These are phyloP conservation scores for Camellia sinensis DNA, from an alignment of 148 eudicot genomes.

Conservation along the genomic window DNA sequence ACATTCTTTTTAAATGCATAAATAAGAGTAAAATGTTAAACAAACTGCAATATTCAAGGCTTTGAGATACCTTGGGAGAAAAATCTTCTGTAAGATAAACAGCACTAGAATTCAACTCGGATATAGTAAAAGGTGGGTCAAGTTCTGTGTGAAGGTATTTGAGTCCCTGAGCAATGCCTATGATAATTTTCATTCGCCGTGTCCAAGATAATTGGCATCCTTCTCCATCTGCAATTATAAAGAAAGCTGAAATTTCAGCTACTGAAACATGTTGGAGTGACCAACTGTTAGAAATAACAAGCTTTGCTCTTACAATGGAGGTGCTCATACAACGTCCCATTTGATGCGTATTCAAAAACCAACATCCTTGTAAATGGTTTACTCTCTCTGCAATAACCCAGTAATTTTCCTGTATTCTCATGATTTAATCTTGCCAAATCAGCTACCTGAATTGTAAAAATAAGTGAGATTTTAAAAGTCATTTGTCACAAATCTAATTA, in stretches of 20 bases:
- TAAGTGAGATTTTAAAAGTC: neutral
- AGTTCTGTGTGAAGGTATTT: slow-evolving; percentile 88
- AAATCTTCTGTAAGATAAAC: slow-evolving; percentile 91
- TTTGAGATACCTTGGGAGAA: slow-evolving; percentile 73
- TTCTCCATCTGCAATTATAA: slow-evolving; percentile 60
- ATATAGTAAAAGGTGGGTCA: slow-evolving; percentile 83
- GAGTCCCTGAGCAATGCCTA: slow-evolving; percentile 82
- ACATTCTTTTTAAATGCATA: neutral
- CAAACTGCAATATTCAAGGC: neutral
- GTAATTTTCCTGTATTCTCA: slow-evolving; percentile 72
- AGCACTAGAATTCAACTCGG: slow-evolving; percentile 75
- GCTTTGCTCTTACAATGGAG: slow-evolving; percentile 74
- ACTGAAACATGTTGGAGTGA: slow-evolving; percentile 11
- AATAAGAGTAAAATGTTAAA: neutral
- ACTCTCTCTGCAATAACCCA: slow-evolving; percentile 84
- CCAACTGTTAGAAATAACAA: neutral
- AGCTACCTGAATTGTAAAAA: slow-evolving; percentile 58
- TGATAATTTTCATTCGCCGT: slow-evolving; percentile 79
- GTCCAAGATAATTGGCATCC: slow-evolving; percentile 92
- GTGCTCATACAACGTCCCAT: slow-evolving; percentile 89
- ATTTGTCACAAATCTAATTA: neutral
- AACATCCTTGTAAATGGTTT: slow-evolving; percentile 90
- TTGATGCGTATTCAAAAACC: slow-evolving; percentile 85
- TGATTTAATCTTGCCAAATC: slow-evolving; percentile 88
- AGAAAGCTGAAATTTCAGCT: slow-evolving; percentile 27